These are phyloP conservation scores for Kurtzmaniella quercitrusa DNA, from an alignment of 1,139 yeast species.

Conservation along the genomic window DNA sequence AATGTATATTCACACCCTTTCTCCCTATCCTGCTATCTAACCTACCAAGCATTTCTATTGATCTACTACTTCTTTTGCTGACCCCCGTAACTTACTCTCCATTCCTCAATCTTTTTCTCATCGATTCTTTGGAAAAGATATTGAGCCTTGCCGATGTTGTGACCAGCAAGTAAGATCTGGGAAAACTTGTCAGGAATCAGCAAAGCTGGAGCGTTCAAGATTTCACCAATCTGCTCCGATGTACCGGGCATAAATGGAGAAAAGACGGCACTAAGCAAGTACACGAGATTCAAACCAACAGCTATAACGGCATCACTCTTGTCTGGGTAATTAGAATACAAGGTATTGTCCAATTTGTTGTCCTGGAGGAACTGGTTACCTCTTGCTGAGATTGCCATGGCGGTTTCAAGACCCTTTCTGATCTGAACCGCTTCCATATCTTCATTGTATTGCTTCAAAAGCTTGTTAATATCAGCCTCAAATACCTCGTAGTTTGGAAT, in stretches of 20 bases:
- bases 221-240: conserved; percentile 61
- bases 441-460: conserved; percentile 58
- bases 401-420: conserved; percentile 84
- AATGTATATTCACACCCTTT: background rate
- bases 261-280: conserved; percentile 73
- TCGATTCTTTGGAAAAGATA: conserved; percentile 91
- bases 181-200: conserved; percentile 74
- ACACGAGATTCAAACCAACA: conserved; percentile 83
- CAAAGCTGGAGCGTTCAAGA: conserved; percentile 78
- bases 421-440: conserved; percentile 78
- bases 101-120: conserved; percentile 78
- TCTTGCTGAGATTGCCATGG: conserved; percentile 87
- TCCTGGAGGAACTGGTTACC: conserved; percentile 96
- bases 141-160: conserved; percentile 86
- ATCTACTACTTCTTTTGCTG: conserved; percentile 36
- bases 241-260: conserved; percentile 92
- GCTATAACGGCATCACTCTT: conserved; percentile 91
- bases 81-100: conserved; percentile 88
- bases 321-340: conserved; percentile 71
- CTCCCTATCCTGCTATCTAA: background rate
- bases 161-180: conserved; percentile 69
- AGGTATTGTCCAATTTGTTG: conserved; percentile 85
- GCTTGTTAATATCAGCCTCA: conserved; percentile 54
- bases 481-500: conserved; percentile 49
- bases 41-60: too few relatives aligned